Base-by-base conservation (phyloP, 345 rosid species). In the Brassica cretica region DNA sequence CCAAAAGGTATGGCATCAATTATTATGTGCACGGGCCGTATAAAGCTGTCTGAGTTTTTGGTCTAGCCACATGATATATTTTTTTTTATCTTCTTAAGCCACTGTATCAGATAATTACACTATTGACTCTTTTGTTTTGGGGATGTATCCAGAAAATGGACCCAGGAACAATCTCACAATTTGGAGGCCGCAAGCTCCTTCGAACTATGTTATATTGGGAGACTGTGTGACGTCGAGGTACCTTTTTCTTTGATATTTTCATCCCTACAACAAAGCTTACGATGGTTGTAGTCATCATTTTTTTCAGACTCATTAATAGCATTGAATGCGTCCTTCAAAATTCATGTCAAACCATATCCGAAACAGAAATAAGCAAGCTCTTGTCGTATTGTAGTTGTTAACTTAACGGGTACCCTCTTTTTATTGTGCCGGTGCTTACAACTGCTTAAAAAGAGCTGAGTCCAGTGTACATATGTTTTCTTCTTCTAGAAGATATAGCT, bases 181-280 rank as follows among this genome's bases (percentile, higher is more conserved):
- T 78, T 95, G 99, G 99, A 90, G 99, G 81, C 97, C 99, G 78
- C 90, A 82, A 68, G 94, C 98, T 81, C 98, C 99, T 49, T 78
- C 97, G 53, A 91, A 95, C 81, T 95, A 91, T 87, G 98, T 91
- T 82, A 89, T 91, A 73, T 76, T 95, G 81, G 99, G 99, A 78
- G 99, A 95, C 76, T 95, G 98, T 82, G 93, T 95, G 85, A 95
- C 98, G 32, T 91, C 99, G 77, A 95, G 96, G 99, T 93, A 70
- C 30, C 35, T 71, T 79, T 68, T 63, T 12, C 79, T 53, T 68
- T 37, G 29, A 24, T 21, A 63, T n/a, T 46, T 64, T 61, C 16
- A 32, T 76, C 39, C 66, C 49, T 25, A 44, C 66, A 71, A 35
- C 49, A 55, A 56, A 78, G 59, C 25, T 56, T 30, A 68, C 25